Base-by-base conservation (phyloP, 371 early-diverging fungal genomes). In the Syncephalastrum contaminatum region DNA sequence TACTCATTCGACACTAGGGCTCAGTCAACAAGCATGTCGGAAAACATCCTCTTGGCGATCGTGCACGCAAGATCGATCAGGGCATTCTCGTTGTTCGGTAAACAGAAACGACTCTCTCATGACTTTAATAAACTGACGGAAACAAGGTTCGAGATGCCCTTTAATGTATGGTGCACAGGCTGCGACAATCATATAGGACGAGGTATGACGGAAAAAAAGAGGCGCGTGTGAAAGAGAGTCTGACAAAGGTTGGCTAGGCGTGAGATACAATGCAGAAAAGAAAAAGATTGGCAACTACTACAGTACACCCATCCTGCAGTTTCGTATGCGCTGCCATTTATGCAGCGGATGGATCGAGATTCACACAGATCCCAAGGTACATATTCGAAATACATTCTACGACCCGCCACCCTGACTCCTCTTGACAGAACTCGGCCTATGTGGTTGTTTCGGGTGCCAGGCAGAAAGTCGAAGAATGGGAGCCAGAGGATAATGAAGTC, bases 221-320 rank as follows among this genome's bases (percentile, higher is more conserved):
- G 4, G 36, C 36, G 36, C 36, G 36, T 30, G 19, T 12, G 43
- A 18, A 10, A 19, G 21, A 42, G 14, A 4, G 43, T 48, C 4
- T 25, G 42, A 21, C 8, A 20, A 52, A 40, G 18, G 12, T n/a
- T 22, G 14, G 16, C 10, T 56, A 88, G 91, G 94, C 46, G 91
- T 92, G 14, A 81, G 96, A 41, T 95, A 89, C 62, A 97, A 97
- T 79, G 95, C 97, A 1, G 92, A 96, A 64, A 97, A 97, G 82
- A 93, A 90, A 62, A 90, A 89, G 66, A 80, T 92, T 50, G 96
- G 94, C 25, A 92, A 84, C 40, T 97, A 96, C 67, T 88, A 87
- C 64, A 83, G 87, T 41, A 94, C 95, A 14, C 88, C 96, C 1
- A 94, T 96, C 18, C 86, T 80, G 62, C 86, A 86, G 53, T 96